Percentiles rank a stretch among this genome's conserved stretches.
These are phyloP conservation scores for Eucalyptus curtisii DNA, from an alignment of 345 rosid species.

Conservation along the genomic window DNA sequence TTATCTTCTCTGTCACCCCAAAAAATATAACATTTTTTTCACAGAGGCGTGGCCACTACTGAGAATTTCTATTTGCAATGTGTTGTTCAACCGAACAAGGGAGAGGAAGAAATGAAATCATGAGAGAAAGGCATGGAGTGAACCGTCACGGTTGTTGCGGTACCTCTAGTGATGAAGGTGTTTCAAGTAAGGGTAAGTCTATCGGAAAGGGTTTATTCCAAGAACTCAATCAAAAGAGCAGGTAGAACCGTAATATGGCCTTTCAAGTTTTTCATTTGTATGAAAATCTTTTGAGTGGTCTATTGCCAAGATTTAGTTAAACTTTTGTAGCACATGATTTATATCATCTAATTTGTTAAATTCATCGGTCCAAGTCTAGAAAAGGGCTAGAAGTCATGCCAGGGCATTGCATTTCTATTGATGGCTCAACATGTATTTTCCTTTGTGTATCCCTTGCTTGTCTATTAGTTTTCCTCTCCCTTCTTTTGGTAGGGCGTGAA, in stretches of 20 bases:
- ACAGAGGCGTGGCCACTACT: fast-evolving
- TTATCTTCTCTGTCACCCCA: too few relatives aligned
- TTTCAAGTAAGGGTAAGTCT: too few relatives aligned
- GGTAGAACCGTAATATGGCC: too few relatives aligned
- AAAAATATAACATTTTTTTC: too few relatives aligned
- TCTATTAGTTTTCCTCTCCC: not conserved
- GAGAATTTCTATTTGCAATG: too few relatives aligned
- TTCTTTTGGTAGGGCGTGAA: not conserved
- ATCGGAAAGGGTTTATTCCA: too few relatives aligned
- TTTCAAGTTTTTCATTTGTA: not conserved
- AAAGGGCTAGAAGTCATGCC: not conserved
- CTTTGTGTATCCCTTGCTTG: not conserved
- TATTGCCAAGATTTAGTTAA: not conserved
- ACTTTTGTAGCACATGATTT: not conserved
- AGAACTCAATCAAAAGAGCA: too few relatives aligned
- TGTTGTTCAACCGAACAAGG: too few relatives aligned
- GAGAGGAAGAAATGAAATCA: too few relatives aligned
- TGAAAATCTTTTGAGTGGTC: not conserved
- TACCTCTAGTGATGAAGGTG: too few relatives aligned
- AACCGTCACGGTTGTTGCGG: too few relatives aligned
- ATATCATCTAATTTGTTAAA: not conserved
- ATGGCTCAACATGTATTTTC: not conserved
- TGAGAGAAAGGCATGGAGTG: too few relatives aligned
- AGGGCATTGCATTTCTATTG: not conserved
- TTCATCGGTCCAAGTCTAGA: not conserved